phyloP scores from a whole-genome alignment of 2,329 filamentous ascomycete genomes.

The Trichoderma asperellum region DNA sequence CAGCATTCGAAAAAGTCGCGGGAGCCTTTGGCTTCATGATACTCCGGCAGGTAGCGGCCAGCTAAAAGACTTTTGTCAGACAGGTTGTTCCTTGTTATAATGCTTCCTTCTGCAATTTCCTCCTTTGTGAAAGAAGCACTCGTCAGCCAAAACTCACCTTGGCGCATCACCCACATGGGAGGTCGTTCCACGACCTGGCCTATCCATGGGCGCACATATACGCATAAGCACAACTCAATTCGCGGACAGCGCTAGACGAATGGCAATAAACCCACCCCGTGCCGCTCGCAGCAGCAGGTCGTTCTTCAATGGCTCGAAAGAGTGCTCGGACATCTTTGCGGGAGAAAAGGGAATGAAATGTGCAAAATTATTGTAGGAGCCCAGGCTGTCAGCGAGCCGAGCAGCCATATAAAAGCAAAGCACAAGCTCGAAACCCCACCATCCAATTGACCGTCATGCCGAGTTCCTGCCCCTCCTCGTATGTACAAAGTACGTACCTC shows the following conservation, averaged over 20 bases:
- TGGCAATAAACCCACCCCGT: slow-evolving; percentile 65
- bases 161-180: slow-evolving; percentile 99
- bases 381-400: slow-evolving; percentile 2
- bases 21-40: slow-evolving; percentile 89
- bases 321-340: slow-evolving; percentile 60
- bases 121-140: background rate
- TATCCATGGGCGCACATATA: slow-evolving; percentile 43
- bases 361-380: background rate
- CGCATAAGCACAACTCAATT: slow-evolving; percentile 25
- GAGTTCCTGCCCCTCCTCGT: background rate
- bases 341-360: background rate
- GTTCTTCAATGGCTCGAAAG: slow-evolving; percentile 87
- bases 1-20: slow-evolving; percentile 99
- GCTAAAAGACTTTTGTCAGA: slow-evolving; percentile 55
- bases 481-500: background rate
- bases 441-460: background rate
- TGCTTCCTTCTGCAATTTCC: background rate
- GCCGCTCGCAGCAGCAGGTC: slow-evolving; percentile 90
- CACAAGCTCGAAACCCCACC: background rate
- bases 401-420: background rate
- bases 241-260: slow-evolving; percentile 29
- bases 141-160: slow-evolving; percentile 63
- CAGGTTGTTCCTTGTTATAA: background rate
- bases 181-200: slow-evolving; percentile 90
- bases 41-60: slow-evolving; percentile 95